Evolutionary conservation across 1,284 basidiomycete genomes (phyloP).

Genomic region (Termitomyces sp.): DNA sequence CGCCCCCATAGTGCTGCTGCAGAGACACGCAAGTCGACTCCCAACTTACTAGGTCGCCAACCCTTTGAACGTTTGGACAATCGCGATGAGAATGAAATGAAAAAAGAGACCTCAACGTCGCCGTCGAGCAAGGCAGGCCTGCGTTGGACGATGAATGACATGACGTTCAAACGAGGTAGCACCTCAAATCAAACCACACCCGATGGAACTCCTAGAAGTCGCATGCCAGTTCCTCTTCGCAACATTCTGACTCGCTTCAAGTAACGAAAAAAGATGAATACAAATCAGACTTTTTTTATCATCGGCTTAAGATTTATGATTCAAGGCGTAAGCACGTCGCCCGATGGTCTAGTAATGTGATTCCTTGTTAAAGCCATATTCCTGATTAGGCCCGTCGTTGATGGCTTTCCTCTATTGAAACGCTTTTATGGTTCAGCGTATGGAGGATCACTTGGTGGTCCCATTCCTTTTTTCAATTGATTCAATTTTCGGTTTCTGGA

Average conservation of each 20-base stretch:
- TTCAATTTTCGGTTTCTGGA: background rate
- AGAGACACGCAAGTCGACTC: constrained; percentile 8
- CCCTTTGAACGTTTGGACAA: constrained; percentile 25
- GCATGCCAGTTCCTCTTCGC: constrained; percentile 40
- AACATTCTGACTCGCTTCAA: constrained; percentile 45
- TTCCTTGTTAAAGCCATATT: constrained; percentile 33
- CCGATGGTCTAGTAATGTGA: constrained; percentile 44
- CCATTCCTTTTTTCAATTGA: too few species aligned
- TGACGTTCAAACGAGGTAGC: constrained; percentile 23
- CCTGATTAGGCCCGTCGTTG: too few species aligned
- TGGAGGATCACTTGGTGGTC: background rate
- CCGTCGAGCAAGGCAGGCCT: constrained; percentile 15
- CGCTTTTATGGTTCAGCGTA: background rate
- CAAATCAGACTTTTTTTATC: too few species aligned
- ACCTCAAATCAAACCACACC: constrained; percentile 15
- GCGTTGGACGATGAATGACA: constrained; percentile 27
- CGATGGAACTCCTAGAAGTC: constrained; percentile 29
- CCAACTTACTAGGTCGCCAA: constrained; percentile 22
- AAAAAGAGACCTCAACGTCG: constrained; percentile 12
- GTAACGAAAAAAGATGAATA: constrained; percentile 19
- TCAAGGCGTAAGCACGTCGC: background rate
- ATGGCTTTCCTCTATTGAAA: background rate
- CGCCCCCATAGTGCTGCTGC: constrained; percentile 9
- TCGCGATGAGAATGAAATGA: constrained; percentile 23
- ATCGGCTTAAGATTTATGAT: too few species aligned